A percentile compares a stretch with the other conserved stretches of the same genome.
phyloP scores from a whole-genome alignment of 306 rosid species.

The Prunus mume region DNA sequence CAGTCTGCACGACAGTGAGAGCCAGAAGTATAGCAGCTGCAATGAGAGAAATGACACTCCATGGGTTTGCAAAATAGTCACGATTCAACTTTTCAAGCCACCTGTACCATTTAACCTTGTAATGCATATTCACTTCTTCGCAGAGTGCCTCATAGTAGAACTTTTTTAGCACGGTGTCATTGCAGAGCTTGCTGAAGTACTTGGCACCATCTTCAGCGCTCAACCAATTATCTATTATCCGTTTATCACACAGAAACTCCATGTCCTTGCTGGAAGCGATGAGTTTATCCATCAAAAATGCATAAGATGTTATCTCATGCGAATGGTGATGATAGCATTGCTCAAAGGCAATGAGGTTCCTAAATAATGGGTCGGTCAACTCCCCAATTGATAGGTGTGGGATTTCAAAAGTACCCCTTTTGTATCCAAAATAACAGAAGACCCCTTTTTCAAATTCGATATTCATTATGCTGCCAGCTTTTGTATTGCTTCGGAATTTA shows the following conservation, averaged over 20 bases:
- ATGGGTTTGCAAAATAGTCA: constrained; percentile 13
- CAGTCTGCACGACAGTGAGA: constrained; percentile 18
- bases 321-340: constrained; percentile 13
- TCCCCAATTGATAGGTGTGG: constrained; percentile 14
- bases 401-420: not conserved
- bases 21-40: not conserved
- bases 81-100: constrained; percentile 1
- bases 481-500: not conserved
- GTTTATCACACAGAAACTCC: not conserved
- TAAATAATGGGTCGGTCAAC: not conserved
- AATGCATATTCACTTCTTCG: not conserved
- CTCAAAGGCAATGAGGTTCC: constrained; percentile 19
- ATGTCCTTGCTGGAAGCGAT: constrained; percentile 9
- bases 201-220: constrained; percentile 1
- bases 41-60: constrained; percentile 7
- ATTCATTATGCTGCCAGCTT: not conserved
- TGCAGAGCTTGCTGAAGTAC: constrained; percentile 15
- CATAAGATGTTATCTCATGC: constrained; percentile 16
- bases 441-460: not conserved
- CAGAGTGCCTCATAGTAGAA: not conserved
- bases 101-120: not conserved
- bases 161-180: constrained; percentile 4
- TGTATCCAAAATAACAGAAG: too few species aligned
- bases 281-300: constrained; percentile 19
- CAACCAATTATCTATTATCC: constrained; percentile 5